Evolutionary conservation across 1,139 yeast genomes (phyloP), one percentile per base, ranked within the genome.

Genomic region (Saccharomycopsis phalli): DNA sequence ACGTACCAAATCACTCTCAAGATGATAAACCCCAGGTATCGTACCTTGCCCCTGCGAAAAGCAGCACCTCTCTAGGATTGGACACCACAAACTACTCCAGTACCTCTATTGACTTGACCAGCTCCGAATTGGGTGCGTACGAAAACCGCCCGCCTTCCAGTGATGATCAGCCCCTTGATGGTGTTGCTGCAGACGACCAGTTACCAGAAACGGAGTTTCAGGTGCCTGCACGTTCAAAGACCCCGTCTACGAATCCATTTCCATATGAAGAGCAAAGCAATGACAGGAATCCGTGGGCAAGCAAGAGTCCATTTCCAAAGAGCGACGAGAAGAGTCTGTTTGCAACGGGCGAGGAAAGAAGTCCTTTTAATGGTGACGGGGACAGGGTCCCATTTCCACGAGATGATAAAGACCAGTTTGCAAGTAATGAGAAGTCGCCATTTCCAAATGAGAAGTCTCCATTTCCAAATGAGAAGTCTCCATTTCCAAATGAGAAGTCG

Each of bases 211-310:
- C 7, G 7, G 13, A n/a, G 6, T n/a, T 21, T 33, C 14, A 33
- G 16, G 18, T 11, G 21, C n/a, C 14, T 7, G 16, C 8, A 10
- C 14, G 31, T 14, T 19, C 7, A 23, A 34, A 34, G n/a, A 20
- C 23, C 19, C 36, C 28, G 11, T 13, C 17, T 25, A 22, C 14
- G 13, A 37, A 37, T 23, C 40, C 40, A 13, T 37, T 37, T 18
- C 40, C 36, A n/a, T 8, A 20, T 7, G 10, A 29, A 20, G 27
- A 33, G 6, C 10, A 19, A 10, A 8, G 6, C 8, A 16, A 31
- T 5, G 22, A 26, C 27, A 31, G 27, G n/a, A 40, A 40, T 23
- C 44, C 44, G 2, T 40, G 44, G 44, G 40, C 44, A 4, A 23
- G 28, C 19, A 30, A 30, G 20, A 14, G 21, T 8, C 33, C 33